Evolutionary conservation across 371 early-diverging fungal genomes (phyloP).

Genomic region (Haplosporangium sp.): DNA sequence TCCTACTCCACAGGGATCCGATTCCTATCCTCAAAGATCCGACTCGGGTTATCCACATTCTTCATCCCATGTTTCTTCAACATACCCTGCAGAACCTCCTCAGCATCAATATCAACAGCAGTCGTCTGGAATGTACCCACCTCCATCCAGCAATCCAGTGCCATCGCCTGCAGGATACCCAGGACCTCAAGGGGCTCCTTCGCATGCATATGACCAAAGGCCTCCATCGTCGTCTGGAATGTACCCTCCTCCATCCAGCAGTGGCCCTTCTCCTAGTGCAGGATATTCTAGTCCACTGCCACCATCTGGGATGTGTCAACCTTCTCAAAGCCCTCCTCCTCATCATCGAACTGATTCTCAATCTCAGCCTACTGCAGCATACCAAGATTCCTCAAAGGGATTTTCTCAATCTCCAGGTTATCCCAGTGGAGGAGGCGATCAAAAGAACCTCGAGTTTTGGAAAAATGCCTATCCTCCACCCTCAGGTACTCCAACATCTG

Average conservation of each 20-base stretch:
- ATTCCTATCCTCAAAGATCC: neutral
- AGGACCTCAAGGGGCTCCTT: neutral
- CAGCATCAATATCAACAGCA: neutral
- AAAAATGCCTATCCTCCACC: slow-evolving; percentile 36
- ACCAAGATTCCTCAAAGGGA: neutral
- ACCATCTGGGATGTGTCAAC: no score
- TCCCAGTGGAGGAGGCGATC: neutral
- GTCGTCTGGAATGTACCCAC: slow-evolving; percentile 87
- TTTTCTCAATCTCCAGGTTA: neutral
- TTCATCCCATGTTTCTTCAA: neutral
- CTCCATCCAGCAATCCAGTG: slow-evolving; percentile 62
- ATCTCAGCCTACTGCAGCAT: neutral
- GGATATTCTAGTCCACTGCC: no score
- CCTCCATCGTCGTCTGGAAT: neutral
- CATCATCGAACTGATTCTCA: no score
- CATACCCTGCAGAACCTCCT: neutral
- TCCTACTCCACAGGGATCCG: no score
- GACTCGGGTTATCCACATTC: neutral
- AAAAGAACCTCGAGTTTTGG: slow-evolving; percentile 28
- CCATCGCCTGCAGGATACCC: neutral
- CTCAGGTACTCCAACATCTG: slow-evolving; percentile 1
- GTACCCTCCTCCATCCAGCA: no score
- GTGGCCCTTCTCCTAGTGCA: no score
- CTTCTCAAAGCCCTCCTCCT: no score
- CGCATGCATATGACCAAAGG: neutral